Evolutionary conservation across 78 protist genomes (phyloP), one percentile per base, ranked within the genome.

Genomic region (Pirum gemmata): DNA sequence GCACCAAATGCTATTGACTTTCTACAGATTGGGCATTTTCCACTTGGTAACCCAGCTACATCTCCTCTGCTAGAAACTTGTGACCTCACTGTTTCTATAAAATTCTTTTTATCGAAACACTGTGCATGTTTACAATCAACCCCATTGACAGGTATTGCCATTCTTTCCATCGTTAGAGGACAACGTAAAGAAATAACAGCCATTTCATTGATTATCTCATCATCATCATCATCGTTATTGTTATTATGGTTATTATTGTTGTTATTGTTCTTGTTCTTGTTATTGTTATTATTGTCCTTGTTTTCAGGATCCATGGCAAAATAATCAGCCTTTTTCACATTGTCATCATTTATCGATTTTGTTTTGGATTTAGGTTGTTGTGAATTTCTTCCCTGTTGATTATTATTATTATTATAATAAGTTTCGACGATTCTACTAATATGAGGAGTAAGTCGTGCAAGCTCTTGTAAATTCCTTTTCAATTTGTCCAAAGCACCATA

Each of bases 51-150:
- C n/a, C n/a, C n/a, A n/a, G n/a, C n/a, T n/a, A n/a, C n/a, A n/a
- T n/a, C n/a, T n/a, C n/a, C n/a, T n/a, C n/a, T n/a, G n/a, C n/a
- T n/a, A n/a, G n/a, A n/a, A n/a, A n/a, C n/a, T n/a, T n/a, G n/a
- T n/a, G n/a, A n/a, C n/a, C n/a, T n/a, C n/a, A n/a, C n/a, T n/a
- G n/a, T n/a, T n/a, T n/a, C n/a, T n/a, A 51, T 51, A 51, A 76
- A 76, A 13, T 37, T 21, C 2, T 2, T 76, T 76, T 76, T 2
- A 37, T 76, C 79, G 13, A 76, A 76, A 13, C 79, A 76, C 13
- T 76, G 79, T 13, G 79, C 79, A 37, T 76, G 79, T 37, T 36
- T 76, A 37, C 79, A 76, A 37, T 76, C 38, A 18, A 21, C 13
- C 13, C 79, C 79, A 18, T 76, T 76, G 29, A 76, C 79, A 13